Percentiles rank a stretch among this genome's conserved stretches.
phyloP scores from a whole-genome alignment of 208 protist species.

The Polymyxa betae region DNA sequence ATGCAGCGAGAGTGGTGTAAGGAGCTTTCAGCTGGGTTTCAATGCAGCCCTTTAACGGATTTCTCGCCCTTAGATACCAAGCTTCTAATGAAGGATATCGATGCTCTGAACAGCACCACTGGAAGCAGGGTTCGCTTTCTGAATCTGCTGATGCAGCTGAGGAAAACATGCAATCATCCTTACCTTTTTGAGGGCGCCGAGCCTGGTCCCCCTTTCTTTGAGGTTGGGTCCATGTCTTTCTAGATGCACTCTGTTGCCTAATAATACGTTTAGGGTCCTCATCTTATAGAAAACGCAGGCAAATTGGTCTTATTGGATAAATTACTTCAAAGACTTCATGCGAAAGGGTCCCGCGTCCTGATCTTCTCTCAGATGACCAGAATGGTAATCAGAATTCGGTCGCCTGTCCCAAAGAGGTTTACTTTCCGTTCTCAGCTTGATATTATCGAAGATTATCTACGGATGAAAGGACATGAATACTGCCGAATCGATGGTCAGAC shows the following conservation, averaged over 20 bases:
- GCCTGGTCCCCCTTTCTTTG: slow-evolving; percentile 49
- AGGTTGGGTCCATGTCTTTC: too few species aligned
- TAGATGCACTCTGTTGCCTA: neutral
- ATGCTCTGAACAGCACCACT: slow-evolving; percentile 54
- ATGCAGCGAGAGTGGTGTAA: slow-evolving; percentile 92
- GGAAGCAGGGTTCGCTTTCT: slow-evolving; percentile 48
- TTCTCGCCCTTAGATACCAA: slow-evolving; percentile 26
- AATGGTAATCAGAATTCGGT: slow-evolving; percentile 54
- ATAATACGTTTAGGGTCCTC: slow-evolving; percentile 79
- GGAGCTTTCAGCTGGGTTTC: neutral
- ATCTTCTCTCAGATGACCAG: slow-evolving; percentile 96
- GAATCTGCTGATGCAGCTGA: slow-evolving; percentile 66
- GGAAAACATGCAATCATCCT: slow-evolving; percentile 71
- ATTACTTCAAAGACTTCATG: slow-evolving; percentile 80
- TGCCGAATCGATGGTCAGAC: slow-evolving; percentile 80
- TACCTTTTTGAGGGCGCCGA: slow-evolving; percentile 67
- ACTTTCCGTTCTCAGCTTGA: slow-evolving; percentile 70
- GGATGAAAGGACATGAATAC: slow-evolving; percentile 64
- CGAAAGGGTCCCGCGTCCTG: slow-evolving; percentile 85
- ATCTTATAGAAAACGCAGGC: slow-evolving; percentile 83
- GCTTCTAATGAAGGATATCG: slow-evolving; percentile 53
- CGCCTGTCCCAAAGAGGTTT: neutral
- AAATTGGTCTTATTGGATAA: slow-evolving; percentile 92
- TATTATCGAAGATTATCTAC: slow-evolving; percentile 79
- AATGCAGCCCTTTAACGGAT: neutral